A percentile compares a stretch with the other conserved stretches of the same genome.
These are phyloP conservation scores for Xerocomellus dryophilus DNA, from an alignment of 768 basidiomycete species.

Conservation along the genomic window DNA sequence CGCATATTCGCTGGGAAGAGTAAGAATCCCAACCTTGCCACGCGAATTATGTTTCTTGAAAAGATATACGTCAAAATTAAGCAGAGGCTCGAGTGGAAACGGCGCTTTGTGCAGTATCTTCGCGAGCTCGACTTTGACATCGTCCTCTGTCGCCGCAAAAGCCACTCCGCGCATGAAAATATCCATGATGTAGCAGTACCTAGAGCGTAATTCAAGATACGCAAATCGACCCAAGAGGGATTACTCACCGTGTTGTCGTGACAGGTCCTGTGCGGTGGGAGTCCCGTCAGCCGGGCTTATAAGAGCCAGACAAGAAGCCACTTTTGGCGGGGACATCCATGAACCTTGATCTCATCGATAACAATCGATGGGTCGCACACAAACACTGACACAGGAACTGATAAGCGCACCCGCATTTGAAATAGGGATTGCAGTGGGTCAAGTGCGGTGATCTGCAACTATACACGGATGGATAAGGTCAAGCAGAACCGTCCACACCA, in stretches of 20 bases:
- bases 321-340: not conserved
- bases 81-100: slow-evolving; percentile 21
- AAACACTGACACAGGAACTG: slow-evolving; percentile 8
- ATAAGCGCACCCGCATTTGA: not conserved
- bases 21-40: slow-evolving; percentile 32
- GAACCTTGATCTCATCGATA: slow-evolving; percentile 18
- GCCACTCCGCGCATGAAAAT: slow-evolving; percentile 34
- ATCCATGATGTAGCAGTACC: slow-evolving; percentile 29
- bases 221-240: not conserved
- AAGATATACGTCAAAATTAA: slow-evolving; percentile 37
- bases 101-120: slow-evolving; percentile 34
- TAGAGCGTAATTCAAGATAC: not conserved
- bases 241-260: slow-evolving; percentile 21
- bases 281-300: slow-evolving; percentile 12
- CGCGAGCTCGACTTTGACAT: slow-evolving; percentile 33
- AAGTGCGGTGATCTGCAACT: slow-evolving; percentile 12
- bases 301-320: not conserved
- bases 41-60: slow-evolving; percentile 23
- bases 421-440: not conserved
- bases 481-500: not conserved
- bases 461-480: not conserved
- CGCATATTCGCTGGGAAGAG: slow-evolving; percentile 20
- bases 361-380: slow-evolving; percentile 1
- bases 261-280: slow-evolving; percentile 3
- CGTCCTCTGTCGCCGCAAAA: slow-evolving; percentile 28